phyloP scores from a whole-genome alignment of 139 green algal species.

The Chlorella sp. region DNA sequence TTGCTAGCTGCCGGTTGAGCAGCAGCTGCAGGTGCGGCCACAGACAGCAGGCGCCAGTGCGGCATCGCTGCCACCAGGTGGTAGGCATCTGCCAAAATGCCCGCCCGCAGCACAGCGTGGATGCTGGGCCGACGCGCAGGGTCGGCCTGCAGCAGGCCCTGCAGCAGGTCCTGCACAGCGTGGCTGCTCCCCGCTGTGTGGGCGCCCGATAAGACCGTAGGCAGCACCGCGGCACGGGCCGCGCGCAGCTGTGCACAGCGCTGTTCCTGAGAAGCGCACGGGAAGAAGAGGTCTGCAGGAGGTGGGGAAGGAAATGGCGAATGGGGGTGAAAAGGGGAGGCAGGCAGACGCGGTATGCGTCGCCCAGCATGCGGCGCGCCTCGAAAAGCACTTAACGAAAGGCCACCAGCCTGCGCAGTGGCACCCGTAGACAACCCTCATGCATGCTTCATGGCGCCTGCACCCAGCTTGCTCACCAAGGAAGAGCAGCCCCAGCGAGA shows the following conservation, averaged over 20 bases:
- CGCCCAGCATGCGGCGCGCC: no score
- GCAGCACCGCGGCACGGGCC: neutral
- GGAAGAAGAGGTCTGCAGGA: slow-evolving; percentile 29
- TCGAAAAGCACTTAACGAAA: no score
- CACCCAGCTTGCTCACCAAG: slow-evolving; percentile 43
- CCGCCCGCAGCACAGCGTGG: slow-evolving; percentile 23
- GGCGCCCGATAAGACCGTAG: neutral
- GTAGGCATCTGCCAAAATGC: neutral
- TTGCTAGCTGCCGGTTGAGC: neutral
- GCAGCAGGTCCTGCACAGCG: slow-evolving; percentile 31
- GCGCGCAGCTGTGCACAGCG: slow-evolving; percentile 22
- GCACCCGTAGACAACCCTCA: neutral
- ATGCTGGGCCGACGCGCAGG: neutral
- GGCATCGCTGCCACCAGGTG: neutral
- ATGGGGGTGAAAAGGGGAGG: no score
- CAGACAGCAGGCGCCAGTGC: slow-evolving; percentile 23
- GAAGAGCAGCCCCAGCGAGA: slow-evolving; percentile 71
- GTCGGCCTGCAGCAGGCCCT: slow-evolving; percentile 43
- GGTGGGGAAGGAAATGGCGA: no score
- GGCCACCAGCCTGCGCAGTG: no score
- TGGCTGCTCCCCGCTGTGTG: neutral
- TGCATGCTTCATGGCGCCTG: neutral
- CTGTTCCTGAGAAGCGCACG: neutral
- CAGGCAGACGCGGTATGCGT: no score
- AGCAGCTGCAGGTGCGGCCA: neutral